Evolutionary conservation across 192 early-diverging fungal genomes (phyloP).

Genomic region (Kappamyces sp.): DNA sequence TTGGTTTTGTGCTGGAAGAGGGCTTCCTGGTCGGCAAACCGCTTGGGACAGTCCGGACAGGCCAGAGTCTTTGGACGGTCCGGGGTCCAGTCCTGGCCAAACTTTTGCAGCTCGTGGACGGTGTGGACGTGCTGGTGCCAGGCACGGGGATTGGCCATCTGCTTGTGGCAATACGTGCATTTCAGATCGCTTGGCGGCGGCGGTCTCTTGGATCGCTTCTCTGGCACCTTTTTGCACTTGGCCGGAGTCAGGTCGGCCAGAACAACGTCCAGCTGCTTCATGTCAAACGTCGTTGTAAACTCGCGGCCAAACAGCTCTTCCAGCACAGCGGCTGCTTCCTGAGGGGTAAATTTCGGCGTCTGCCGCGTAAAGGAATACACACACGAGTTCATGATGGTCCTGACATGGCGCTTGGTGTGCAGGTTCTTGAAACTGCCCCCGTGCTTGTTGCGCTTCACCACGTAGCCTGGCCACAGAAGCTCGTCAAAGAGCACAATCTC

Average conservation of each 20-base stretch:
- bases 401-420: slow-evolving; percentile 34
- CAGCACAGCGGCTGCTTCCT: background rate
- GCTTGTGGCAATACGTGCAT: slow-evolving; percentile 44
- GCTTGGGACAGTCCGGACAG: slow-evolving; percentile 32
- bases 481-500: slow-evolving; percentile 37
- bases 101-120: slow-evolving; percentile 44
- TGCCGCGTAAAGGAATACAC: slow-evolving; percentile 32
- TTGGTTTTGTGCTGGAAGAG: slow-evolving; percentile 44
- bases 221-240: slow-evolving; percentile 2
- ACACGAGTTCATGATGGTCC: slow-evolving; percentile 40
- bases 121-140: slow-evolving; percentile 45
- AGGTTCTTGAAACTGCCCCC: slow-evolving; percentile 51
- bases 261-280: slow-evolving; percentile 3
- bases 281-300: slow-evolving; percentile 11
- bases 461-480: slow-evolving; percentile 41
- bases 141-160: slow-evolving; percentile 29
- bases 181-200: slow-evolving; percentile 21
- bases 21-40: slow-evolving; percentile 28
- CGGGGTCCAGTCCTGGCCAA: slow-evolving; percentile 38
- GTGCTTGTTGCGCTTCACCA: slow-evolving; percentile 48
- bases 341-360: background rate
- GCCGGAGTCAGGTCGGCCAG: slow-evolving; percentile 1
- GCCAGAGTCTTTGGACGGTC: slow-evolving; percentile 16
- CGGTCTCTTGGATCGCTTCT: slow-evolving; percentile 1
- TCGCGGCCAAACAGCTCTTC: slow-evolving; percentile 10